Conservation (phyloP, 2,329 filamentous ascomycete genomes). For the Pochonia chlamydosporia region DNA sequence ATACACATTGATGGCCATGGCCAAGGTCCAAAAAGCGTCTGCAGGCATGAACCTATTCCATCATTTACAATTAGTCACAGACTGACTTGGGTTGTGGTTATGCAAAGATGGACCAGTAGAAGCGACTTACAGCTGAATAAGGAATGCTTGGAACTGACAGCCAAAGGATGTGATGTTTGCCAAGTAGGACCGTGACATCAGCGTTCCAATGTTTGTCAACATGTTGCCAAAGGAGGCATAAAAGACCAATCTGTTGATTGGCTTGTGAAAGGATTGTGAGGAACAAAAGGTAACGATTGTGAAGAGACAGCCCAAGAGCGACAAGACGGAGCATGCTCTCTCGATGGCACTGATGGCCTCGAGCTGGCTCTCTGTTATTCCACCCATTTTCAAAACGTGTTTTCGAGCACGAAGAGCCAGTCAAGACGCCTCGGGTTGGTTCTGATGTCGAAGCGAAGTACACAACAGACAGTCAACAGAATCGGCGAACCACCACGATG, state of each 20-base stretch:
- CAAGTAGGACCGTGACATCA: constrained; percentile 63
- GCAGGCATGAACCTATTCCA: constrained; percentile 69
- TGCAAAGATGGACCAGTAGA: not conserved
- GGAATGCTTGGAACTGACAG: constrained; percentile 69
- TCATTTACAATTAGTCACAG: constrained; percentile 11
- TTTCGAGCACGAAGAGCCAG: no score
- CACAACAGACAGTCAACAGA: not conserved
- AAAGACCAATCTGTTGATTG: constrained; percentile 82
- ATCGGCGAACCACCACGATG: not conserved
- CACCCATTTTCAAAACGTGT: no score
- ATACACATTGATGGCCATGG: constrained; percentile 81
- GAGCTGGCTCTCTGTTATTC: constrained; percentile 31
- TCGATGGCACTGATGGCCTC: constrained; percentile 56
- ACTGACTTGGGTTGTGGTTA: not conserved
- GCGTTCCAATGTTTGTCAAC: constrained; percentile 67
- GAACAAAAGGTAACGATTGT: constrained; percentile 65
- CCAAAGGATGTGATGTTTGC: constrained; percentile 38
- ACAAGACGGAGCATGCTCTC: constrained; percentile 63
- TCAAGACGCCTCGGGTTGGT: no score
- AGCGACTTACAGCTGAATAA: constrained; percentile 70
- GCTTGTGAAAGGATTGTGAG: constrained; percentile 71
- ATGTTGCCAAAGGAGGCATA: constrained; percentile 80
- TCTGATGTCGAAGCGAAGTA: no score
- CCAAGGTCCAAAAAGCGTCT: constrained; percentile 70
- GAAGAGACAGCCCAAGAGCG: constrained; percentile 63